These are phyloP conservation scores for Syzygium aqueum DNA, from an alignment of 345 rosid species.

Conservation along the genomic window DNA sequence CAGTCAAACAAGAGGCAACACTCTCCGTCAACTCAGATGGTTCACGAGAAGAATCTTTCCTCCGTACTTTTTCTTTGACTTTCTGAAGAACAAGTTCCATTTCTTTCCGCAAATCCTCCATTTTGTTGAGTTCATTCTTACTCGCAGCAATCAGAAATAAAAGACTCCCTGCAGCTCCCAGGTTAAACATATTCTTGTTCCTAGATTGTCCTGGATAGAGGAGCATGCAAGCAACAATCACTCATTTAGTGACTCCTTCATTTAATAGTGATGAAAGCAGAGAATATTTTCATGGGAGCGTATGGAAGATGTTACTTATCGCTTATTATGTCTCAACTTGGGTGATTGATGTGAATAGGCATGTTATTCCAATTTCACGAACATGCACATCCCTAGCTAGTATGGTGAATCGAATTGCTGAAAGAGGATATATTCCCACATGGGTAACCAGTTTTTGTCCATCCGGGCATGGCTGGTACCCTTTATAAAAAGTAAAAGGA, in stretches of 20 bases:
- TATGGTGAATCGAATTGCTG: background rate
- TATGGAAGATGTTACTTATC: background rate
- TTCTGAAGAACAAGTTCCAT: constrained; percentile 39
- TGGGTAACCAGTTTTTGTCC: background rate
- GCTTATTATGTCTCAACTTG: background rate
- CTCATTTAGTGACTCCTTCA: background rate
- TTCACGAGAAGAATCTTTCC: constrained; percentile 4
- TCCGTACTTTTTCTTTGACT: constrained; percentile 16
- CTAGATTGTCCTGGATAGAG: background rate
- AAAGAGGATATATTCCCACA: background rate
- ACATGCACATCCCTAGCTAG: background rate
- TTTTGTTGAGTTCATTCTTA: constrained; percentile 50
- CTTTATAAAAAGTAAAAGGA: background rate
- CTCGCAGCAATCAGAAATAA: constrained; percentile 38
- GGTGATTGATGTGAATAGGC: background rate
- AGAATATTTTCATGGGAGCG: background rate
- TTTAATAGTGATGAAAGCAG: background rate
- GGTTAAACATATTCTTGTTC: constrained; percentile 25
- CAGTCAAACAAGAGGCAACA: constrained; percentile 6
- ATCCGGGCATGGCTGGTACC: background rate
- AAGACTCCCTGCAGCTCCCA: constrained; percentile 48
- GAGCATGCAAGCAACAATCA: background rate
- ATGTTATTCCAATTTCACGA: background rate
- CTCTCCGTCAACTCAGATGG: constrained; percentile 9
- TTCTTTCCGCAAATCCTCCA: constrained; percentile 35